These are phyloP conservation scores for Yamadazyma takamatsuzukensis DNA, from an alignment of 805 yeast genomes.

Conservation along the genomic window DNA sequence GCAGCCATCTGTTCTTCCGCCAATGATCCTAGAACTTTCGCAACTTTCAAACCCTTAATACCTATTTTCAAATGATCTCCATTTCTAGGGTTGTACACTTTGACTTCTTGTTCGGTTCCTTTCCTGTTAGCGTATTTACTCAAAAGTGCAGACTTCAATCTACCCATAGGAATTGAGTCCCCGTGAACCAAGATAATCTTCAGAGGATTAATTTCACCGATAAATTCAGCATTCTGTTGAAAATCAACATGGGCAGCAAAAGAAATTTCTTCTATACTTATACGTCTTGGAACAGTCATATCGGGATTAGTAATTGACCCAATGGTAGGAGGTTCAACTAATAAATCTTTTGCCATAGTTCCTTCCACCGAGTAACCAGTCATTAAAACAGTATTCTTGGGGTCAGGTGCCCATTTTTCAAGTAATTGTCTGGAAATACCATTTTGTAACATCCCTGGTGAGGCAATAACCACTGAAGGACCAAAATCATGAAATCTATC, in stretches of 20 bases:
- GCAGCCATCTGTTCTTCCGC: constrained; percentile 41
- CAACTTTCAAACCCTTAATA: constrained; percentile 80
- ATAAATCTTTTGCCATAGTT: constrained; percentile 87
- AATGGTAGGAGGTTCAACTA: constrained; percentile 88
- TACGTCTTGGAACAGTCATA: constrained; percentile 76
- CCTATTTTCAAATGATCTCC: constrained; percentile 75
- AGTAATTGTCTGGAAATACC: constrained; percentile 89
- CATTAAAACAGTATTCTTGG: constrained; percentile 78
- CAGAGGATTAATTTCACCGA: constrained; percentile 80
- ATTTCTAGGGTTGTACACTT: constrained; percentile 88
- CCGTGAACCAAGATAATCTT: constrained; percentile 94
- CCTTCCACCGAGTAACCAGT: constrained; percentile 99
- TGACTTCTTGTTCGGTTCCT: constrained; percentile 85
- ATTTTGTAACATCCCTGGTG: constrained; percentile 98
- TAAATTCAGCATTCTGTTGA: constrained; percentile 87
- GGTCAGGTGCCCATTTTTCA: constrained; percentile 97
- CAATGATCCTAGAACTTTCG: constrained; percentile 60
- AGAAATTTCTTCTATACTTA: constrained; percentile 87
- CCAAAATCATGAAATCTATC: constrained; percentile 90
- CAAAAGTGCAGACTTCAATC: constrained; percentile 85
- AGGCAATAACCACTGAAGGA: constrained; percentile 93
- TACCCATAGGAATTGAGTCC: constrained; percentile 97
- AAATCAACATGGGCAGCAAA: constrained; percentile 99
- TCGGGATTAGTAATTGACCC: constrained; percentile 83
- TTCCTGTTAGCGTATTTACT: constrained; percentile 80